Percentiles rank a stretch among this genome's conserved stretches.
Conservation (phyloP, 2,329 filamentous ascomycete species). For the Tympanopsis confertula region DNA sequence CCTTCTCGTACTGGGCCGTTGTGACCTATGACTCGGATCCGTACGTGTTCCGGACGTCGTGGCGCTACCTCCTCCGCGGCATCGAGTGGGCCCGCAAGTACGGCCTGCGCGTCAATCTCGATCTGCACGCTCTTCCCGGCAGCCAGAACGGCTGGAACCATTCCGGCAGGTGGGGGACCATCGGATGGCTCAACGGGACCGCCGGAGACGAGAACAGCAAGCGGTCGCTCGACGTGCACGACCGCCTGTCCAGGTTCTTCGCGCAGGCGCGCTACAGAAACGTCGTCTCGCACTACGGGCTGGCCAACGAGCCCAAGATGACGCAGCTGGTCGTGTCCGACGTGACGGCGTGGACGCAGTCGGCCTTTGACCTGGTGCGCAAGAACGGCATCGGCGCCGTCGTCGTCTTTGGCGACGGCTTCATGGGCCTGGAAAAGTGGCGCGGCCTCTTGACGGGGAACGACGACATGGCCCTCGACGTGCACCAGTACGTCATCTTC, state of each 20-base stretch:
- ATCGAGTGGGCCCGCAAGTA: constrained; percentile 93
- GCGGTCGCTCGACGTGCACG: constrained; percentile 75
- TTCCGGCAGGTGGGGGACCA: constrained; percentile 68
- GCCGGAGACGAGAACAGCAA: constrained; percentile 69
- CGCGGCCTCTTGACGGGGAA: constrained; percentile 66
- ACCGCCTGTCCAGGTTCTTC: constrained; percentile 82
- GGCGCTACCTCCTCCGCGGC: constrained; percentile 82
- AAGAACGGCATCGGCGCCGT: constrained; percentile 62
- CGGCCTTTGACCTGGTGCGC: constrained; percentile 62
- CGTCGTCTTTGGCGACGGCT: constrained; percentile 86
- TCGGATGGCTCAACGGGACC: constrained; percentile 85
- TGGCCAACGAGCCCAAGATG: constrained; percentile 92
- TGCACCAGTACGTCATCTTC: constrained; percentile 98
- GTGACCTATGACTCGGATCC: constrained; percentile 75
- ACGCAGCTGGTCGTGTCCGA: constrained; percentile 50
- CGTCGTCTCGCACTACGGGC: constrained; percentile 81
- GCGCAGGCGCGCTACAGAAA: constrained; percentile 86
- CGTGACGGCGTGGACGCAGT: constrained; percentile 70
- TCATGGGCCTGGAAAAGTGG: constrained; percentile 85
- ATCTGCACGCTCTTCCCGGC: constrained; percentile 82
- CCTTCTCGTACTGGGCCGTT: constrained; percentile 90
- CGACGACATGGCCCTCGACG: constrained; percentile 74
- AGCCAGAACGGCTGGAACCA: constrained; percentile 98
- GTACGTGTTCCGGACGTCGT: constrained; percentile 75
- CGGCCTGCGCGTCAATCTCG: constrained; percentile 82